Conservation (phyloP, 306 rosid genomes). For the Amphicarpaea edgeworthii region DNA sequence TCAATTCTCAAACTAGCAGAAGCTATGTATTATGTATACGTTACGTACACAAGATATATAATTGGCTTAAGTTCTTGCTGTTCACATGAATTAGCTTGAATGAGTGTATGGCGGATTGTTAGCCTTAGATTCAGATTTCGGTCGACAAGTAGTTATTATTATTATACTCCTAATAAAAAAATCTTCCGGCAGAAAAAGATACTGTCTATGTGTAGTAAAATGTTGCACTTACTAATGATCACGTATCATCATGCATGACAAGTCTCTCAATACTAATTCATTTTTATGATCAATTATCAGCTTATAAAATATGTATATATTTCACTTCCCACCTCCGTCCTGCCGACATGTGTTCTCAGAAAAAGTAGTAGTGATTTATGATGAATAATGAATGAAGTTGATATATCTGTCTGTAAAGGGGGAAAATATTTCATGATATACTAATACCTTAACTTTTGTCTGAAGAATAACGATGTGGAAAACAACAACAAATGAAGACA, state of each 20-base stretch:
- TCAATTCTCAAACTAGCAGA: not conserved
- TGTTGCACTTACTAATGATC: conserved; percentile 1
- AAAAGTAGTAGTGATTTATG: not conserved
- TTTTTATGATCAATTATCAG: conserved; percentile 40
- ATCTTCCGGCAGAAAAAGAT: not conserved
- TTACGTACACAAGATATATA: too few relatives aligned
- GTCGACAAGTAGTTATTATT: conserved; percentile 15
- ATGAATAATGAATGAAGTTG: conserved; percentile 21
- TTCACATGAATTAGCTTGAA: not conserved
- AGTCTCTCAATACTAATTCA: conserved; percentile 1
- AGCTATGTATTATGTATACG: too few relatives aligned
- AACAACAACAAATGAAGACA: conserved; percentile 42
- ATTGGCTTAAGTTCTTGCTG: not conserved
- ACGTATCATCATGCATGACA: conserved; percentile 29
- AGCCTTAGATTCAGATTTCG: conserved; percentile 15
- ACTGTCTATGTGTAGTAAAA: not conserved
- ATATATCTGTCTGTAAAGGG: conserved; percentile 19
- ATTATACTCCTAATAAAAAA: not conserved
- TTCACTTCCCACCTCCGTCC: conserved; percentile 30
- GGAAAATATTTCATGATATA: conserved; percentile 23
- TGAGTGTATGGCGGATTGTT: conserved; percentile 16
- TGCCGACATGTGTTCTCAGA: conserved; percentile 32
- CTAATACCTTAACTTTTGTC: conserved; percentile 36
- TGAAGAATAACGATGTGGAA: conserved; percentile 33
- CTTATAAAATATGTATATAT: conserved; percentile 28